Conservation (phyloP, 768 basidiomycete genomes). For the Trametes meyenii region DNA sequence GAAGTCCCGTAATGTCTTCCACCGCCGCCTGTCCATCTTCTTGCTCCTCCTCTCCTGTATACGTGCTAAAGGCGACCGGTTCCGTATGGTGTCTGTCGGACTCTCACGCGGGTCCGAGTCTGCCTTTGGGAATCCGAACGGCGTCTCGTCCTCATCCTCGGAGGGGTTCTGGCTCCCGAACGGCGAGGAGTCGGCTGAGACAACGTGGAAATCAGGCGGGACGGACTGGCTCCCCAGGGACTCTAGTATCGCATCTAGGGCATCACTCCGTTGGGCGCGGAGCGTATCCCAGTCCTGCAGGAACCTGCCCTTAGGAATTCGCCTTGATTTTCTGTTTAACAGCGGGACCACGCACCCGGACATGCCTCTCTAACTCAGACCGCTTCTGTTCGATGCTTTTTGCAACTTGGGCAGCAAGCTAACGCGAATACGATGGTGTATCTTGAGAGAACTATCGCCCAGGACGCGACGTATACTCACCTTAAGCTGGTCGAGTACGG, state of each 20-base stretch:
- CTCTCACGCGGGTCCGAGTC: slow-evolving; percentile 34
- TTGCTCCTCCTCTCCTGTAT: slow-evolving; percentile 16
- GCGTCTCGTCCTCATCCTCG: slow-evolving; percentile 39
- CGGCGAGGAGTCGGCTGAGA: slow-evolving; percentile 65
- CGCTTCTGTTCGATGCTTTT: slow-evolving; percentile 78
- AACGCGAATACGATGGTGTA: background rate
- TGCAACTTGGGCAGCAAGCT: slow-evolving; percentile 76
- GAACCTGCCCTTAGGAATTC: background rate
- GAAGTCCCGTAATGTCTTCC: slow-evolving; percentile 87
- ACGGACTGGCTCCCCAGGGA: slow-evolving; percentile 72
- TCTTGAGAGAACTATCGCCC: background rate
- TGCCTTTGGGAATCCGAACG: slow-evolving; percentile 19
- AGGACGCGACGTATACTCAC: slow-evolving; percentile 40
- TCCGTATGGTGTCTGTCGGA: slow-evolving; percentile 46
- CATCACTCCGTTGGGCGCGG: slow-evolving; percentile 59
- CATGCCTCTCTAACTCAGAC: slow-evolving; percentile 56
- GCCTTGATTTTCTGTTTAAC: background rate
- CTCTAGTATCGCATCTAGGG: slow-evolving; percentile 72
- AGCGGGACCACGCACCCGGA: slow-evolving; percentile 49
- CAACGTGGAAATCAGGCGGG: slow-evolving; percentile 73
- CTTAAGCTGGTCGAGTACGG: slow-evolving; percentile 76
- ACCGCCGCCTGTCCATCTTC: slow-evolving; percentile 52
- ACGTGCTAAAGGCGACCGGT: slow-evolving; percentile 24
- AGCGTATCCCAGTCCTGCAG: slow-evolving; percentile 75
- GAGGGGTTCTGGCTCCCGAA: slow-evolving; percentile 73